Evolutionary conservation across 768 basidiomycete genomes (phyloP), one percentile per base, ranked within the genome.

Genomic region (Boletus subparvulus): DNA sequence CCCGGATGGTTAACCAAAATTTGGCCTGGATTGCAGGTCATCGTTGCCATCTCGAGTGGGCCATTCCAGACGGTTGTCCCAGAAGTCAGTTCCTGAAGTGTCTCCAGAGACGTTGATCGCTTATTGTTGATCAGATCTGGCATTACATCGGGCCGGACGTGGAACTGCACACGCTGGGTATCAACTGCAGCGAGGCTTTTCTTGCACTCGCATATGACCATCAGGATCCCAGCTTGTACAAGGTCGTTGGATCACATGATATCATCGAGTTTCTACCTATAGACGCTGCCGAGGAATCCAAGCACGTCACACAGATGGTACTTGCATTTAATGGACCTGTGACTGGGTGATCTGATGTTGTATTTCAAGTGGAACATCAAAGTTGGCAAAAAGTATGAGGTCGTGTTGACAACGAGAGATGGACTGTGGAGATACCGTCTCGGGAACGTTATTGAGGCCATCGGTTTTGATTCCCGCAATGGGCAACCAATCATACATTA

Each of bases 321-420:
- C 5, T 21, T 26, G 3, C 8, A 16, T 39, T 24, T 14, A 40
- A 13, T 2, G 6, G 26, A 6, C 11, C 4, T 14, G 30, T 8
- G 35, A n/a, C n/a, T 16, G 9, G n/a, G 43, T 13, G 39, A 50
- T 55, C 52, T 50, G 41, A 54, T 24, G 26, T 28, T 30, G 9
- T 21, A 48, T 44, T 30, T 41, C 21, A 30, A 68, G 63, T 66
- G 68, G 66, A 63, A 66, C 5, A 43, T 68, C 16, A 45, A 62
- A 26, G 35, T 52, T 2, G 59, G 62, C 17, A 41, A n/a, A 35
- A 63, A 54, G 35, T 64, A 62, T 24, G 62, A 66, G 10, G 56
- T 69, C 7, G 40, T 63, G 17, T 45, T 69, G 52, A 69, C 67
- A 2, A 69, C 62, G 46, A 66, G 64, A 50, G 65, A 69, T 37